Conservation (phyloP, 2,329 filamentous ascomycete genomes). For the Parafenestella ontariensis region DNA sequence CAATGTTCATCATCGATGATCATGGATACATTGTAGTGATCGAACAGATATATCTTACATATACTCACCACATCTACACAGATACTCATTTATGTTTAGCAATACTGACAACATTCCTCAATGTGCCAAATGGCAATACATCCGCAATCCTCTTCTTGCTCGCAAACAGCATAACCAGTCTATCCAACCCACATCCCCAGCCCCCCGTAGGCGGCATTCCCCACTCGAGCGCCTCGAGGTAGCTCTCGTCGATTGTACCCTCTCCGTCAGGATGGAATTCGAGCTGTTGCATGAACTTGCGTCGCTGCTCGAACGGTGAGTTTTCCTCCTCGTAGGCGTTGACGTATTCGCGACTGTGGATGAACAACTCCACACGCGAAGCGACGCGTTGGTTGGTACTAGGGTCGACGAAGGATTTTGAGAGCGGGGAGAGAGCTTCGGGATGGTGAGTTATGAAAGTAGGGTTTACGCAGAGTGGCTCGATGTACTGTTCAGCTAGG, state of each 20-base stretch:
- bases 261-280: constrained; percentile 44
- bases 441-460: constrained; percentile 92
- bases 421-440: constrained; percentile 86
- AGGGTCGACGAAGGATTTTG: constrained; percentile 82
- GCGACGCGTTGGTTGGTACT: constrained; percentile 73
- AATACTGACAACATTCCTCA: constrained; percentile 65
- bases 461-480: constrained; percentile 74
- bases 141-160: constrained; percentile 81
- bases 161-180: constrained; percentile 88
- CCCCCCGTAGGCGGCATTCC: constrained; percentile 95
- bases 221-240: constrained; percentile 83
- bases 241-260: constrained; percentile 74
- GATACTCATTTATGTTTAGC: constrained; percentile 32
- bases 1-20: too few species aligned
- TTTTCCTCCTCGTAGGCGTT: constrained; percentile 99
- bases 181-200: constrained; percentile 93
- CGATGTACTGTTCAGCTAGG: constrained; percentile 77
- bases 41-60: too few species aligned
- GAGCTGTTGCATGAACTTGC: constrained; percentile 75
- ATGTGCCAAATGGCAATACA: constrained; percentile 84
- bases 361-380: constrained; percentile 84
- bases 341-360: constrained; percentile 79
- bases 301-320: constrained; percentile 81
- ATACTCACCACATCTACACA: background rate
- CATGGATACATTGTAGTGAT: too few species aligned